Evolutionary conservation across 2,329 filamentous ascomycete species (phyloP), one percentile per base, ranked within the genome.

Genomic region (Phaeophleospora eucalypticola): DNA sequence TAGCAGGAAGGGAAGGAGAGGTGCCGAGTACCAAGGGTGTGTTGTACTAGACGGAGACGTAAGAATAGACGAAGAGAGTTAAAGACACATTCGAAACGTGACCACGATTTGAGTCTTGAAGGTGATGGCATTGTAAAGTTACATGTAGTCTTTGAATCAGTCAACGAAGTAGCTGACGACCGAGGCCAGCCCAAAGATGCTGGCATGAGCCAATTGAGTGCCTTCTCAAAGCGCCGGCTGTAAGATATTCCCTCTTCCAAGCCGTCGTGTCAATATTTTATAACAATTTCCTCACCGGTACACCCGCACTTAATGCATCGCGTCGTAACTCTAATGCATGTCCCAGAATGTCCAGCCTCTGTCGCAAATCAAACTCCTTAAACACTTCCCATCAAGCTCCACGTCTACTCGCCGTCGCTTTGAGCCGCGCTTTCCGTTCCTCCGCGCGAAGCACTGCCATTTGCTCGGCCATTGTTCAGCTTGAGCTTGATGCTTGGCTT

Each of bases 21-120:
- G 83, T 97, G 19, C 87, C 90, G 43, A 96, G 90, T 73, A 97
- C 91, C 7, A 97, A 97, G 79, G 91, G 91, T 9, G 95, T 95
- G 27, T 68, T 96, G 69, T 82, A 63, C 46, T 68, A 57, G 36
- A 29, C 24, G 12, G 24, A 12, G 12, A 29, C 6, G 12, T 7
- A 12, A 29, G 24, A 6, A 12, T 29, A 29, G 24, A 29, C 24
- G 24, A 29, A 29, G 6, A 7, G 24, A 29, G 12, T 12, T 7
- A 12, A 12, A 29, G 12, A 29, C 24, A n/a, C n/a, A n/a, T n/a
- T n/a, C n/a, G n/a, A n/a, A 6, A 29, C 12, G 24, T 29, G 24
- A 29, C 12, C 24, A 29, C 12, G 24, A 29, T 29, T 12, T 7
- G 24, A 29, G 12, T 29, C 24, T 29, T 12, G 12, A 29, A 12